Evolutionary conservation across 805 yeast species (phyloP), one percentile per base, ranked within the genome.

Genomic region (Kodamaea hsintzibuensis): DNA sequence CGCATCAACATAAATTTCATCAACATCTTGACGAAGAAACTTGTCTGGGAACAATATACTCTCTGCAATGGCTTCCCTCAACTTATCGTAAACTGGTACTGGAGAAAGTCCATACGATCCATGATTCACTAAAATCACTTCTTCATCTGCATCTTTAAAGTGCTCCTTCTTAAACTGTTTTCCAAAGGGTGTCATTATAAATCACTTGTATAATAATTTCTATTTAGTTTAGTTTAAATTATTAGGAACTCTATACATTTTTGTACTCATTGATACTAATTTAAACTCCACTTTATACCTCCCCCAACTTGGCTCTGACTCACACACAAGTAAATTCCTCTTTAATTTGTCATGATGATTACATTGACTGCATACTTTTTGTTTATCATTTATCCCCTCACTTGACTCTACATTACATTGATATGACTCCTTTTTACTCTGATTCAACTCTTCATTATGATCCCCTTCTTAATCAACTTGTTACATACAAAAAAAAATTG

Each of bases 71-170:
- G 57, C 54, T 14, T 67, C 57, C 37, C 66, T 55, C 54, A 68
- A 77, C 9, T 66, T 69, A 1, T 78, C 77, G 19, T 73, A 57
- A 1, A 85, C 82, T 3, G 74, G 68, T 6, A 62, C 68, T 0
- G 91, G 88, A 2, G 80, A 71, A 1, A 78, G 68, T 1, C 91
- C 91, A 62, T 67, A 86, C 0, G 88, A 79, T 6, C 91, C 91
- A 63, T 85, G 85, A 66, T 86, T 86, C 45, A 84, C 77, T 13
- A 82, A 80, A 3, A 65, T 64, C 10, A 73, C 72, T 2, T 65
- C 73, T 1, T 70, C 60, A 37, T 69, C 78, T 12, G 83, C 69
- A 12, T 64, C 58, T 0, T 72, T 61, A 63, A 82, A 86, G 62
- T 81, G 71, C 53, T 76, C 66, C n/a, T 72, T 64, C 52, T 79